These are phyloP conservation scores for Miamiensis avidus DNA, from an alignment of 169 alveolate species.

Conservation along the genomic window DNA sequence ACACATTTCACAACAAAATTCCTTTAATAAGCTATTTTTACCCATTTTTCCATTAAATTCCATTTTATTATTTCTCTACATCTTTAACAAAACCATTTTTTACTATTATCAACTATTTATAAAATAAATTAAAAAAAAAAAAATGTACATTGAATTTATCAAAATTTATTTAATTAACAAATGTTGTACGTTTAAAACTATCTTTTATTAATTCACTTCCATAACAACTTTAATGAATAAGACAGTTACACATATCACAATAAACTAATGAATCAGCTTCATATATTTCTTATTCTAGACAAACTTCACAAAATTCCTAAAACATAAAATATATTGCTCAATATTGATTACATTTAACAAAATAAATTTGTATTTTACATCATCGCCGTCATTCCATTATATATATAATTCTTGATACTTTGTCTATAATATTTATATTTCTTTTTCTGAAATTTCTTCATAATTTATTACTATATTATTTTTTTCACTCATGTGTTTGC, in stretches of 20 bases:
- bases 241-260: neutral
- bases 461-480: neutral
- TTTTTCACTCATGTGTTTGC: neutral
- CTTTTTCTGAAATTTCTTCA: neutral
- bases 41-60: neutral
- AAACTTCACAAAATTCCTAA: neutral
- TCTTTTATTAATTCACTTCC: neutral
- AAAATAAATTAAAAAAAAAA: too few relatives aligned
- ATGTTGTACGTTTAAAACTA: neutral
- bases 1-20: neutral
- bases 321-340: neutral
- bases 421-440: too few relatives aligned
- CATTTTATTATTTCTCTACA: neutral
- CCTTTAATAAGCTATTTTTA: neutral
- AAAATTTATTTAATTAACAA: too few relatives aligned
- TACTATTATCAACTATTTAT: neutral
- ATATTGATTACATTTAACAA: too few relatives aligned
- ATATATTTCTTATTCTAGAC: neutral
- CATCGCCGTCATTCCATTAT: neutral
- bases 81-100: neutral
- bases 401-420: neutral
- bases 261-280: neutral
- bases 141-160: too few relatives aligned
- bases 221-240: neutral
- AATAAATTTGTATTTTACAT: neutral